These are phyloP conservation scores for Exophiala bonariae DNA, from an alignment of 2,329 filamentous ascomycete genomes.

Conservation along the genomic window DNA sequence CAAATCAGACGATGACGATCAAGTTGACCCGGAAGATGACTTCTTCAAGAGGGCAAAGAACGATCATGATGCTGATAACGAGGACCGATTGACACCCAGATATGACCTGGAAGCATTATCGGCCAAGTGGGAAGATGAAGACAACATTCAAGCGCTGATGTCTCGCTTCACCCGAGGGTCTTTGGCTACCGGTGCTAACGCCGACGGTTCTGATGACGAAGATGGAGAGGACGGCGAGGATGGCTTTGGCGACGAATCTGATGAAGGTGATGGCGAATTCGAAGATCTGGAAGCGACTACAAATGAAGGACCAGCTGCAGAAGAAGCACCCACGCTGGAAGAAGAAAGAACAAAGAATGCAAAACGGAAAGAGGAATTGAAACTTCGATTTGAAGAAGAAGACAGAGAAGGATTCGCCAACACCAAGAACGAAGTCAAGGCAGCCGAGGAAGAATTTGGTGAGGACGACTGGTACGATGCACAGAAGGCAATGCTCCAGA, in stretches of 20 bases:
- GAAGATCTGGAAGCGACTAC: conserved; percentile 79
- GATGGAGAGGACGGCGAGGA: conserved; percentile 56
- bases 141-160: conserved; percentile 73
- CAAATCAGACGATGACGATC: conserved; percentile 54
- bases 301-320: conserved; percentile 37
- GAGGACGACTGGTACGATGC: conserved; percentile 99
- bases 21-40: conserved; percentile 66
- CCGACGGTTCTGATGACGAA: conserved; percentile 53
- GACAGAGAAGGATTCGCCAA: conserved; percentile 87
- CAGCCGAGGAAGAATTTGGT: conserved; percentile 77
- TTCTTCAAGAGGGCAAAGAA: conserved; percentile 61
- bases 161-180: conserved; percentile 73
- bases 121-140: conserved; percentile 78
- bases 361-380: conserved; percentile 88
- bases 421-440: conserved; percentile 80
- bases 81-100: conserved; percentile 76
- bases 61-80: conserved; percentile 52
- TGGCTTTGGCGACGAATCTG: conserved; percentile 48
- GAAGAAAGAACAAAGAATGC: conserved; percentile 90
- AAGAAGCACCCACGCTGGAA: conserved; percentile 60
- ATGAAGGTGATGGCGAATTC: conserved; percentile 77
- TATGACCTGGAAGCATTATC: conserved; percentile 81
- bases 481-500: conserved; percentile 91
- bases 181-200: conserved; percentile 57
- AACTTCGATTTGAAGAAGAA: conserved; percentile 93